phyloP scores from a whole-genome alignment of 257 asterid genomes.

The Misopates orontium region DNA sequence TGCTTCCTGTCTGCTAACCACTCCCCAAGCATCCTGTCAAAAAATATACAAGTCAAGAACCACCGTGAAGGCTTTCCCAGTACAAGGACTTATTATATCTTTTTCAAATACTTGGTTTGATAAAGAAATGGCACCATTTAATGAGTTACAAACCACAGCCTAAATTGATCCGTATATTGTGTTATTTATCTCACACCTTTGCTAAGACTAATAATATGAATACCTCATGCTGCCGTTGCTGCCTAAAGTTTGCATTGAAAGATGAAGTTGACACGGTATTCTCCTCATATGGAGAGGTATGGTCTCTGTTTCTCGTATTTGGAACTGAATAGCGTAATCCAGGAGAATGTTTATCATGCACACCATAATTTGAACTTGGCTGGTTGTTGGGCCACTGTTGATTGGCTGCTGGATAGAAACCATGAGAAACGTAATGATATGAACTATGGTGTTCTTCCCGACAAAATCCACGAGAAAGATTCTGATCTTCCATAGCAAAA shows the following conservation, averaged over 20 bases:
- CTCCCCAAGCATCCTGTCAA: conserved; percentile 46
- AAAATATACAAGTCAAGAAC: neutral
- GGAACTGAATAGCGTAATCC: conserved; percentile 42
- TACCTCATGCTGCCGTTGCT: conserved; percentile 52
- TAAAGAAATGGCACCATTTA: too few species aligned
- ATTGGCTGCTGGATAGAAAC: conserved; percentile 44
- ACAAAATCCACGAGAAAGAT: conserved; percentile 38
- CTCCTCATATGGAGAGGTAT: conserved; percentile 37
- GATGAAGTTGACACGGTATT: conserved; percentile 40
- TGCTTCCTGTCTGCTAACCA: conserved; percentile 35
- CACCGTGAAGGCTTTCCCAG: neutral
- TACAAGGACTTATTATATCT: too few species aligned
- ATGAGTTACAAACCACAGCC: too few species aligned
- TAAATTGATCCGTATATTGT: neutral
- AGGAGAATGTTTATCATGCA: conserved; percentile 37
- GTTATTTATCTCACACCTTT: neutral
- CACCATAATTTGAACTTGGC: conserved; percentile 33
- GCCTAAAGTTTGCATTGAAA: conserved; percentile 39
- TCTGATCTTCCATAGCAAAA: conserved; percentile 38
- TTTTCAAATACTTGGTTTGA: too few species aligned
- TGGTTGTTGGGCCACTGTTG: conserved; percentile 46
- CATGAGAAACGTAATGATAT: conserved; percentile 46
- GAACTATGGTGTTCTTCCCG: conserved; percentile 59
- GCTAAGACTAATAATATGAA: neutral
- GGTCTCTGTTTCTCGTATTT: conserved; percentile 34